These are phyloP conservation scores for Neopestalotiopsis sp. DNA, from an alignment of 2,329 filamentous ascomycete genomes.

Conservation along the genomic window DNA sequence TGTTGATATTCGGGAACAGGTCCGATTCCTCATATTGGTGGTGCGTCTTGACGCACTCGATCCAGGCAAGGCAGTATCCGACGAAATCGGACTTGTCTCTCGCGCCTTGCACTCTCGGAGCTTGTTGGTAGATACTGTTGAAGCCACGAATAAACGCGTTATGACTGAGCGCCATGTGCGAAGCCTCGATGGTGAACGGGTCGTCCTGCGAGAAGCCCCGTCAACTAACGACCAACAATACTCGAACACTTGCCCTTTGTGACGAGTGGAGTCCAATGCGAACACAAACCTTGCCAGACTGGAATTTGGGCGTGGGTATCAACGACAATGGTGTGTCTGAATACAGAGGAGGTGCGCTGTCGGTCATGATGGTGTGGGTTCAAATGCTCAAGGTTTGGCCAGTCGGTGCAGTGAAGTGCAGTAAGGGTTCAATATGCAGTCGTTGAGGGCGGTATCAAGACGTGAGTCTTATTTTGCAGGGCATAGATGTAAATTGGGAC, in stretches of 20 bases:
- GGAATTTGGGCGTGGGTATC: slow-evolving; percentile 29
- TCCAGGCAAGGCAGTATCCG: slow-evolving; percentile 28
- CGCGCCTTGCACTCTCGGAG: slow-evolving; percentile 19
- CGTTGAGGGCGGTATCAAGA: too few species aligned
- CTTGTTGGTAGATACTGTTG: slow-evolving; percentile 32
- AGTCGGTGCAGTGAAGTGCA: too few species aligned
- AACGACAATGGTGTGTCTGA: slow-evolving; percentile 25
- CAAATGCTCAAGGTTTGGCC: background rate
- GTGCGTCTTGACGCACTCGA: slow-evolving; percentile 26
- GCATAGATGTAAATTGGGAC: too few species aligned
- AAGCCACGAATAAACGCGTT: slow-evolving; percentile 32
- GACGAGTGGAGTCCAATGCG: slow-evolving; percentile 22
- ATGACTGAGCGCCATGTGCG: slow-evolving; percentile 30
- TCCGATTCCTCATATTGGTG: slow-evolving; percentile 30
- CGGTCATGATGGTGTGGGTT: slow-evolving; percentile 17
- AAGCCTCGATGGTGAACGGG: slow-evolving; percentile 30
- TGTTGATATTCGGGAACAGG: slow-evolving; percentile 28
- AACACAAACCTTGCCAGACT: slow-evolving; percentile 47
- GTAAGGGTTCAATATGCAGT: too few species aligned
- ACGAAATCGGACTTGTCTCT: slow-evolving; percentile 28
- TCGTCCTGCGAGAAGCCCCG: slow-evolving; percentile 21
- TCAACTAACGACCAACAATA: slow-evolving; percentile 18
- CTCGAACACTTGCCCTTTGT: background rate
- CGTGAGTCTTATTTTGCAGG: too few species aligned
- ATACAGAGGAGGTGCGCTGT: slow-evolving; percentile 23